These are phyloP conservation scores for Thelephora terrestris DNA, from an alignment of 1,284 basidiomycete species.

Conservation along the genomic window DNA sequence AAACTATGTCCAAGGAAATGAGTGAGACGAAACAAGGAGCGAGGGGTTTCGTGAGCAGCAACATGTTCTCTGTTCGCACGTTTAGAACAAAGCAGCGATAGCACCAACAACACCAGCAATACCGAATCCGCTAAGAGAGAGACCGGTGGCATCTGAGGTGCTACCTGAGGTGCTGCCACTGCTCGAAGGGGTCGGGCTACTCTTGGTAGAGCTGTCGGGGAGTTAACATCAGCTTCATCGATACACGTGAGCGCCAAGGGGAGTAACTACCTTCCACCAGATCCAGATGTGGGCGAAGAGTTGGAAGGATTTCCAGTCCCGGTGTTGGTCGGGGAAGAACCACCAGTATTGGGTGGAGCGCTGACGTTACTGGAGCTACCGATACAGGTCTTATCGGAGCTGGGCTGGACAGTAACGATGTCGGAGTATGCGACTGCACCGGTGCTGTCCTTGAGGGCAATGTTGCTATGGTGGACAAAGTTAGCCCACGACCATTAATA, in stretches of 20 bases:
- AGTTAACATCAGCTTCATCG: neutral
- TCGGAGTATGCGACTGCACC: conserved; percentile 49
- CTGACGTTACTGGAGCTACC: neutral
- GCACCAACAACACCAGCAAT: conserved; percentile 37
- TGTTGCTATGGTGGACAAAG: conserved; percentile 29
- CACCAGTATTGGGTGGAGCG: neutral
- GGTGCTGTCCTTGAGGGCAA: conserved; percentile 46
- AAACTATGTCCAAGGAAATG: too few relatives aligned
- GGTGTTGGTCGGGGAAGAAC: conserved; percentile 12
- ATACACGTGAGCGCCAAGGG: neutral
- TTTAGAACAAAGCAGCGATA: conserved; percentile 36
- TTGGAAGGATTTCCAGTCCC: neutral
- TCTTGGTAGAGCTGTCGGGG: conserved; percentile 1
- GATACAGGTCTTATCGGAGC: conserved; percentile 26
- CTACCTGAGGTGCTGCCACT: conserved; percentile 9
- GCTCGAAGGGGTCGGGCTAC: conserved; percentile 11
- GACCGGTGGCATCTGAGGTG: conserved; percentile 11
- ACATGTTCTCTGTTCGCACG: neutral
- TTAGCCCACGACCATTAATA: neutral
- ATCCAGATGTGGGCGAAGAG: neutral
- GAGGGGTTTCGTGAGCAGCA: neutral
- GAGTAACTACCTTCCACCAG: neutral
- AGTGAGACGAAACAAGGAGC: too few relatives aligned
- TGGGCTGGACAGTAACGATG: conserved; percentile 37
- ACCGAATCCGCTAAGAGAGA: conserved; percentile 24